Evolutionary conservation across 2,329 filamentous ascomycete species (phyloP), one percentile per base, ranked within the genome.

Genomic region (Apiospora rasikravindrae): DNA sequence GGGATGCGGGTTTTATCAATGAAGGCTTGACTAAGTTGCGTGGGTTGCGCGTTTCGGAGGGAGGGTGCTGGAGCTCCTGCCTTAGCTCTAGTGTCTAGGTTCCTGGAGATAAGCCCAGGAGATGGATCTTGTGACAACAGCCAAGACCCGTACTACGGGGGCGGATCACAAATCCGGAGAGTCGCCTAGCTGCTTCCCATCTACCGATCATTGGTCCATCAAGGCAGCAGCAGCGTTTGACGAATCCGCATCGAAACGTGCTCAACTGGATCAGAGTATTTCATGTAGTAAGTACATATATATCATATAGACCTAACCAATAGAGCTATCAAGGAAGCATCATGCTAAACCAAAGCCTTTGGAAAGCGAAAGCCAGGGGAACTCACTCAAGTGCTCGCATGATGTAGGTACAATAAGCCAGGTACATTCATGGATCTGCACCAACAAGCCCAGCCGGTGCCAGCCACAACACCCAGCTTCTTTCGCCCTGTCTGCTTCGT

Each of bases 81-180:
- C 57, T 40, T 40, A 64, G 57, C 57, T 64, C 57, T 64, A 64
- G 57, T 40, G 57, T 64, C 33, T 61, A 61, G 57, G 57, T 64
- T 64, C 57, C 57, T 64, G 57, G 57, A 64, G 57, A 64, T 64
- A 64, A 64, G 57, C 57, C 57, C 57, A 64, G 57, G 57, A 64
- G 57, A 64, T 40, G 57, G 57, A 40, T 64, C 57, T 64, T 64
- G 57, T 64, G 57, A 64, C 57, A 64, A 64, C 57, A 64, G 57
- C 57, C 57, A 64, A 64, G 57, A n/a, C 57, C 57, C 57, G 19
- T 24, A 64, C 57, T 64, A 40, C 57, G 57, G 57, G 57, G 57
- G 57, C 57, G 57, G 57, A 64, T 64, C 57, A 64, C 57, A 64
- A 64, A 64, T 64, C 57, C 57, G 57, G 57, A 64, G 57, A 64